Conservation (phyloP, 441 rosid species). For the Euphorbia schlechtendalii region DNA sequence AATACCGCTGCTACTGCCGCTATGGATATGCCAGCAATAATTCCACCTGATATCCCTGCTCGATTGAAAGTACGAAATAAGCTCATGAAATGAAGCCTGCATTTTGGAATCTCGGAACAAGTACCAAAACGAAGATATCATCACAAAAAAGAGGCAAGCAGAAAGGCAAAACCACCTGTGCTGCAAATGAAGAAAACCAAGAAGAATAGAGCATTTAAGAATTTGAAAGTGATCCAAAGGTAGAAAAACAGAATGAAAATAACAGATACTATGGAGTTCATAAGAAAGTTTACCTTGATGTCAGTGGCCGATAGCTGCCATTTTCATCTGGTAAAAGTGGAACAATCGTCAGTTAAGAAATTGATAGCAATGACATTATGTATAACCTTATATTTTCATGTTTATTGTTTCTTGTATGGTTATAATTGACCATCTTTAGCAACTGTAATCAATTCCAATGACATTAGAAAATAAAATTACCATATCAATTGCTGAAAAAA, state of each 20-base stretch:
- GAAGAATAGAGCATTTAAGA: slow-evolving; percentile 12
- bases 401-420: background rate
- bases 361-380: background rate
- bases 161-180: slow-evolving; percentile 51
- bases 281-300: slow-evolving; percentile 30
- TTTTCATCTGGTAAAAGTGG: slow-evolving; percentile 33
- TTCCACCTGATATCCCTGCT: slow-evolving; percentile 45
- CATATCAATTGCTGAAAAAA: background rate
- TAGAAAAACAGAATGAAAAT: background rate
- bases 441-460: background rate
- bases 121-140: slow-evolving; percentile 20
- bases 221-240: slow-evolving; percentile 8
- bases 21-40: slow-evolving; percentile 40
- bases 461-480: background rate
- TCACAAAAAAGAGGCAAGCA: slow-evolving; percentile 23
- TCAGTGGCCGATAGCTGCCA: slow-evolving; percentile 45
- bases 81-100: slow-evolving; percentile 18
- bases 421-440: background rate
- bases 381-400: background rate
- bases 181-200: slow-evolving; percentile 49
- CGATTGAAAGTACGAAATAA: slow-evolving; percentile 23
- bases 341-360: background rate
- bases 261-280: background rate
- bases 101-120: slow-evolving; percentile 15
- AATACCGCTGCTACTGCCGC: slow-evolving; percentile 34